These are phyloP conservation scores for Phytophthora kernoviae DNA, from an alignment of 352 stramenopile species.

Conservation along the genomic window DNA sequence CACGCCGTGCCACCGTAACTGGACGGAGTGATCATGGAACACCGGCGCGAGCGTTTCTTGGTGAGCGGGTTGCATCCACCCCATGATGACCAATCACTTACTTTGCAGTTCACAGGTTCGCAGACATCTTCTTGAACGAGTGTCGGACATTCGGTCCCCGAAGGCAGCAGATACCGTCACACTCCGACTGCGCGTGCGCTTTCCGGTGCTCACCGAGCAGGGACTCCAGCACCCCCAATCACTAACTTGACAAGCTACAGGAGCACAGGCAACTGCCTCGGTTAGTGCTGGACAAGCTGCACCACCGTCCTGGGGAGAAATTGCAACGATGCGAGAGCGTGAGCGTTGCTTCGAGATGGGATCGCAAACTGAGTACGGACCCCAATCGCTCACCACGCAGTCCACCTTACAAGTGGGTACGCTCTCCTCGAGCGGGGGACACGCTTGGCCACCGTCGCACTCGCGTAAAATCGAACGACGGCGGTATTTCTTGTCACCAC, in stretches of 20 bases:
- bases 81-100: slow-evolving; percentile 48
- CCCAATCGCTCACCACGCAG: slow-evolving; percentile 55
- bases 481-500: slow-evolving; percentile 49
- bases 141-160: slow-evolving; percentile 37
- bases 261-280: slow-evolving; percentile 40
- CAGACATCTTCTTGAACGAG: slow-evolving; percentile 45
- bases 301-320: slow-evolving; percentile 51
- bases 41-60: slow-evolving; percentile 42
- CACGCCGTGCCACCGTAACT: slow-evolving; percentile 44
- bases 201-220: slow-evolving; percentile 41
- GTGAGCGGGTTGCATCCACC: slow-evolving; percentile 42
- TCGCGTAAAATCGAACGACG: slow-evolving; percentile 40
- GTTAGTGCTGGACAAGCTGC: slow-evolving; percentile 41
- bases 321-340: slow-evolving; percentile 49
- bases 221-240: slow-evolving; percentile 54
- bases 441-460: slow-evolving; percentile 47
- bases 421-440: slow-evolving; percentile 48
- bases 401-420: slow-evolving; percentile 40
- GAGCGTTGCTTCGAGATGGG: slow-evolving; percentile 40
- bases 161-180: slow-evolving; percentile 36
- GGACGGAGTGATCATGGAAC: slow-evolving; percentile 37
- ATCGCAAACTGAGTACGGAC: slow-evolving; percentile 46
- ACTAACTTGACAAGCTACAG: slow-evolving; percentile 51
- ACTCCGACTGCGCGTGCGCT: slow-evolving; percentile 42
- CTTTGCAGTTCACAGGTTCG: slow-evolving; percentile 48